Base-by-base conservation (phyloP, 139 green algal species). In the Tetradesmus lagerheimii region DNA sequence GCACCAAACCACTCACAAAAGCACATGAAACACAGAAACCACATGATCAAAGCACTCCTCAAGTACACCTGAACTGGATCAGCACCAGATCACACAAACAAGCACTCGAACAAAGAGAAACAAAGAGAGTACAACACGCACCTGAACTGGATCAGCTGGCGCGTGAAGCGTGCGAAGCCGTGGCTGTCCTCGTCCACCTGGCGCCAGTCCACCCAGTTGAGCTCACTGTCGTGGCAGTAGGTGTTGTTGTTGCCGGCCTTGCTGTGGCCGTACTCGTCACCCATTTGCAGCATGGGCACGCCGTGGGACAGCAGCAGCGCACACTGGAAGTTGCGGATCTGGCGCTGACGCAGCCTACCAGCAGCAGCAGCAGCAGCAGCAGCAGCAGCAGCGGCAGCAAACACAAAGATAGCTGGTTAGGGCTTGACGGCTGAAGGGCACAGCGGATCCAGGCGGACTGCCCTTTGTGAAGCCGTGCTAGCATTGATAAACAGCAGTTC, bases 171-270 rank as follows among this genome's bases (percentile, higher is more conserved):
- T 23, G 84, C 66, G 71, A 98, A 94, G 85, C 97, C 95, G 2
- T 53, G 43, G 18, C 94, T 93, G 84, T 98, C 96, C 2, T 88
- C 41, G 1, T 31, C 62, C 31, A 94, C 94, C 80, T 91, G 43
- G 15, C 94, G 83, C 97, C 97, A 99, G 90, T 97, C 89, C 38
- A 99, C 94, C 88, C 94, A 99, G 92, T 99, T 99, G 62, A 99
- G 92, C 50, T 90, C 53, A 9, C 89, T 94, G 95, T 99, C 98
- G 91, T 99, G 97, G 95, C 98, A 99, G 95, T 99, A 99, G 29
- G 98, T 99, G 96, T 99, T 99, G 94, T 99, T 99, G 94, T 99
- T 99, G 86, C 98, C 98, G 74, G 82, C 89, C 92, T 98, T 99
- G 91, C 92, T 97, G 95, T 99, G 98, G 0, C 96, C 97, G 89